Base-by-base conservation (phyloP, 257 asterid species). In the Penstemon newberryi region DNA sequence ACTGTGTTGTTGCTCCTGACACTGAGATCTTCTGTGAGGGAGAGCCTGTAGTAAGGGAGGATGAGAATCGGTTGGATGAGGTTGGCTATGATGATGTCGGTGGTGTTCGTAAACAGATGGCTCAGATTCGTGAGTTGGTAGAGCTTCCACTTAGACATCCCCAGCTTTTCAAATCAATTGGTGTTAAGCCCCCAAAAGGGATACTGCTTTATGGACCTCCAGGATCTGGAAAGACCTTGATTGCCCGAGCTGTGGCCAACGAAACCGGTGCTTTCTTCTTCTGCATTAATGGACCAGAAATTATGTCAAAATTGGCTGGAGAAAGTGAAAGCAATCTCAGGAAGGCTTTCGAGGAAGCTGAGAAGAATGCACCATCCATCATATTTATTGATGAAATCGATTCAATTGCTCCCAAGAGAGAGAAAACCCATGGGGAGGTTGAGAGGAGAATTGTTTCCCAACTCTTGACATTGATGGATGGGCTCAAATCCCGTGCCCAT, bases 401-500 rank as follows among this genome's bases (percentile, higher is more conserved):
- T 65, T 89, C 95, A 6, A 91, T 91, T 76, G 97, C 97, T n/a
- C 97, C 97, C 36, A 91, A 91, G 80, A 73, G 96, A 66, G 97
- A 91, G 79, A 91, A 89, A 79, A 91, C 96, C 7, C 69, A 91
- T 52, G 97, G 97, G 41, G 97, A 91, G 73, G 97, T 91, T 13
- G 96, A 91, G 81, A 85, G 97, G 81, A 91, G 97, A 78, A 91
- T 91, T 68, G 97, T 91, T 72, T 91, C 96, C 8, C 97, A 91
- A 73, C 95, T 91, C 39, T 74, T 91, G 90, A 91, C 97, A 7
- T 87, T 91, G 66, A 91, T 91, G 97, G 97, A 91, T 71, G 97
- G 95, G 7, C 85, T 91, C 18, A 91, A 89, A 71, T 81, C 97
- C 44, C 95, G 93, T 60, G 95, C 97, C 15, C 97, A 91, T 69